Evolutionary conservation across 2,329 filamentous ascomycete genomes (phyloP).

Genomic region (Aspergillus amoenus): DNA sequence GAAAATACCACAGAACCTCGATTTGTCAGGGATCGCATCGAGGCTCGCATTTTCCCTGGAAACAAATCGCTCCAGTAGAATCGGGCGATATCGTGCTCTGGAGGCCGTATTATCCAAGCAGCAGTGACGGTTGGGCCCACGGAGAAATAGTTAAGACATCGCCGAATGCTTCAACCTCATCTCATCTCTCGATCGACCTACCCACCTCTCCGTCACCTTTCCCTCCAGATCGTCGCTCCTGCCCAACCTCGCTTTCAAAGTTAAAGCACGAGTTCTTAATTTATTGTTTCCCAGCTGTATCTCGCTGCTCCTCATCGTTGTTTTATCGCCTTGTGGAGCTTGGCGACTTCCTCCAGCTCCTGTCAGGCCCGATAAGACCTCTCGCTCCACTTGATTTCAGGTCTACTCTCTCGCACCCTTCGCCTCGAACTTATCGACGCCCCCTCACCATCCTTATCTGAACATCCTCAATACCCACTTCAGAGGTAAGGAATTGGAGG

Average conservation of each 20-base stretch:
- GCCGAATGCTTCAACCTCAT: constrained; percentile 11
- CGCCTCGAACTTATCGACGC: neutral
- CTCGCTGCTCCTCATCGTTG: neutral
- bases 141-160: constrained; percentile 15
- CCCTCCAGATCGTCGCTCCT: neutral
- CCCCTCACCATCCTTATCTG: neutral
- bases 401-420: constrained; percentile 6
- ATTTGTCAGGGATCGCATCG: neutral
- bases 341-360: constrained; percentile 11
- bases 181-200: neutral
- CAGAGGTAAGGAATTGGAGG: constrained; percentile 12
- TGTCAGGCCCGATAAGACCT: constrained; percentile 22
- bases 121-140: constrained; percentile 14
- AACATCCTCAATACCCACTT: neutral
- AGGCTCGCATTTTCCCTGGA: neutral
- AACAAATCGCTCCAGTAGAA: neutral
- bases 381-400: constrained; percentile 15
- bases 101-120: neutral
- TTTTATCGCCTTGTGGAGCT: constrained; percentile 10
- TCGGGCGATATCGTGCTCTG: neutral
- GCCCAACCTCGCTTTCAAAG: neutral
- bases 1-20: neutral
- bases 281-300: neutral
- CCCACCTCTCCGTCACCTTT: constrained; percentile 1
- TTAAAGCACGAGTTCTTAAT: neutral